Conservation (phyloP, 164 flowering plant species). For the Annona cherimola region DNA sequence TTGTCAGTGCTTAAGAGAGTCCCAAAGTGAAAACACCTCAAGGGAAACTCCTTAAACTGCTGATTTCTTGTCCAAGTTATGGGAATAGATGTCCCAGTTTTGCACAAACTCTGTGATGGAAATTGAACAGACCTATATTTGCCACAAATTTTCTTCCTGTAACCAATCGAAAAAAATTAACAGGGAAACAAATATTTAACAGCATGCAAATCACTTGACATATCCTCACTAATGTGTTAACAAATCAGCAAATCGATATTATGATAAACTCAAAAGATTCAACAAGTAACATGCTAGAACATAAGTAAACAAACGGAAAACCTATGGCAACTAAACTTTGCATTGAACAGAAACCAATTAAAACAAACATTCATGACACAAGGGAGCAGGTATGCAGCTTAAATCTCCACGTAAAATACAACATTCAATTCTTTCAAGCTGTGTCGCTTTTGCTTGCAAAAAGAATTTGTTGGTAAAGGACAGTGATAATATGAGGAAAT, state of each 20-base stretch:
- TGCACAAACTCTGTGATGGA: slow-evolving; percentile 14
- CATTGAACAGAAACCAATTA: background rate
- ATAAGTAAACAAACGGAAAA: too few relatives aligned
- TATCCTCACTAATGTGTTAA: background rate
- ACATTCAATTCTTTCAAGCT: too few relatives aligned
- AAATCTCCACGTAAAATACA: too few relatives aligned
- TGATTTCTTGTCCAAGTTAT: slow-evolving; percentile 13
- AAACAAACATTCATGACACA: too few relatives aligned
- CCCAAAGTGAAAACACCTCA: slow-evolving; percentile 44
- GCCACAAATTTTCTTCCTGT: slow-evolving; percentile 26
- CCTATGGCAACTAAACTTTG: background rate
- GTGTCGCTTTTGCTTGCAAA: background rate
- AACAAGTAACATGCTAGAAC: background rate
- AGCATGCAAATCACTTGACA: too few relatives aligned
- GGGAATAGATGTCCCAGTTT: slow-evolving; percentile 10
- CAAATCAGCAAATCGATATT: background rate
- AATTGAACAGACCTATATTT: slow-evolving; percentile 12
- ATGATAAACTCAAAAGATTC: background rate
- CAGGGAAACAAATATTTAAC: background rate
- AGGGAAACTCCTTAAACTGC: slow-evolving; percentile 13
- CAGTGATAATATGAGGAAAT: background rate
- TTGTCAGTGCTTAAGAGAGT: slow-evolving; percentile 39
- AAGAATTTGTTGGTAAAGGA: too few relatives aligned
- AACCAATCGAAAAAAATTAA: slow-evolving; percentile 10
- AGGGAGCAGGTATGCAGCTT: too few relatives aligned